Conservation (phyloP, 805 yeast species). For the Candida bentonensis region DNA sequence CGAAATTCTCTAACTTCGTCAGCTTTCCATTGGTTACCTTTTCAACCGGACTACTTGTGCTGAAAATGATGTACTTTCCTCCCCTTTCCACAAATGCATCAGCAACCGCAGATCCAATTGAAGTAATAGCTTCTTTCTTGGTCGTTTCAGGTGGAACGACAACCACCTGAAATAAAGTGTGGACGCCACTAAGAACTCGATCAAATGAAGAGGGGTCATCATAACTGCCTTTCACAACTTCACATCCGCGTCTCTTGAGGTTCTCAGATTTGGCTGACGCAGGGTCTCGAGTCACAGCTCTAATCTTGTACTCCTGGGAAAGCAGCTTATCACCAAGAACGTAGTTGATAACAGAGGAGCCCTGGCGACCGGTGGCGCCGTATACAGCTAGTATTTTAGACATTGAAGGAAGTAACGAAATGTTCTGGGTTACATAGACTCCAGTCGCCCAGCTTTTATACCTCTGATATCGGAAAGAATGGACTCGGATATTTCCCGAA, state of each 20-base stretch:
- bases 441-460: no score
- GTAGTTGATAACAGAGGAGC: slow-evolving; percentile 9
- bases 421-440: no score
- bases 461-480: no score
- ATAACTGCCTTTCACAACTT: slow-evolving; percentile 7
- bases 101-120: not conserved
- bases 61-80: not conserved
- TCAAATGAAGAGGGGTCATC: not conserved
- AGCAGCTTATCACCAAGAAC: slow-evolving; percentile 4
- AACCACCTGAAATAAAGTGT: not conserved
- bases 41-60: not conserved
- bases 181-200: not conserved
- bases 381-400: slow-evolving; percentile 12
- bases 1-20: not conserved
- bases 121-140: not conserved
- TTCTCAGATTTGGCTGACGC: slow-evolving; percentile 1
- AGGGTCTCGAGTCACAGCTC: slow-evolving; percentile 10
- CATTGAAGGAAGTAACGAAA: not conserved
- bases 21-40: not conserved
- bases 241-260: slow-evolving; percentile 6
- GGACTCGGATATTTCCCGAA: no score
- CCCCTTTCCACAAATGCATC: not conserved
- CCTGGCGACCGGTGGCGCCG: slow-evolving; percentile 11
- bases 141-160: not conserved
- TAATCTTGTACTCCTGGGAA: slow-evolving; percentile 5